Conservation (phyloP, 2,329 filamentous ascomycete species). For the Cladosporium austrohemisphaericum region DNA sequence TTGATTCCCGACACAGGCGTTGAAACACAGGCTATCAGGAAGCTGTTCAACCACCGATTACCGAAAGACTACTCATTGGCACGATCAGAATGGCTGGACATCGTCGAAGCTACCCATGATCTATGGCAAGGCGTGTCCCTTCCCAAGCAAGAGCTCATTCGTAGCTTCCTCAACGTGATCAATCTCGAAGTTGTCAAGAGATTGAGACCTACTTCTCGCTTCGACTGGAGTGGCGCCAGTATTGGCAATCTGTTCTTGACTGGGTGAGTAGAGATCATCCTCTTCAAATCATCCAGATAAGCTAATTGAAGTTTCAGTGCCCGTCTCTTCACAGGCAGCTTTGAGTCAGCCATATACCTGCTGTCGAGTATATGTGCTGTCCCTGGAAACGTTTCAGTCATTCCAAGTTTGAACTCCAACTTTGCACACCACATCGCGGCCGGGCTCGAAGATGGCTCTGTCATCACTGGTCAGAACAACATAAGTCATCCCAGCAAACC, state of each 20-base stretch:
- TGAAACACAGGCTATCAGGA: slow-evolving; percentile 71
- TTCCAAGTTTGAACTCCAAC: slow-evolving; percentile 90
- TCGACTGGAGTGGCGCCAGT: slow-evolving; percentile 49
- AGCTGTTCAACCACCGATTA: slow-evolving; percentile 83
- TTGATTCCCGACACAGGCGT: slow-evolving; percentile 67
- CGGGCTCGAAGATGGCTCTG: slow-evolving; percentile 67
- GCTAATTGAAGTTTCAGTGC: slow-evolving; percentile 53
- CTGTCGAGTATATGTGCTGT: slow-evolving; percentile 84
- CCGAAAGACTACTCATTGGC: slow-evolving; percentile 60
- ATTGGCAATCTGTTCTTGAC: slow-evolving; percentile 52
- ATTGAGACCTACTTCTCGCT: slow-evolving; percentile 43
- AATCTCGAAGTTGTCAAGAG: slow-evolving; percentile 50
- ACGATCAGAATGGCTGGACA: slow-evolving; percentile 77
- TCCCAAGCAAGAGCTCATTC: slow-evolving; percentile 50
- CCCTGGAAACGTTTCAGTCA: slow-evolving; percentile 68
- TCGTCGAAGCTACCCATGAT: slow-evolving; percentile 75
- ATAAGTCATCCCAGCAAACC: slow-evolving; percentile 79
- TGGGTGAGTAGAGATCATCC: slow-evolving; percentile 52
- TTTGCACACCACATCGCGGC: slow-evolving; percentile 94
- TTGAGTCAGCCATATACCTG: slow-evolving; percentile 89
- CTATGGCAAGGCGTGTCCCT: slow-evolving; percentile 62
- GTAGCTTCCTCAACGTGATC: slow-evolving; percentile 48
- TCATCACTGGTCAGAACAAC: slow-evolving; percentile 87
- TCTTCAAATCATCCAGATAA: neutral
- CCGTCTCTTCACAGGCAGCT: slow-evolving; percentile 83